Evolutionary conservation across 2,329 filamentous ascomycete genomes (phyloP), one percentile per base, ranked within the genome.

Genomic region (Fusarium clavum): DNA sequence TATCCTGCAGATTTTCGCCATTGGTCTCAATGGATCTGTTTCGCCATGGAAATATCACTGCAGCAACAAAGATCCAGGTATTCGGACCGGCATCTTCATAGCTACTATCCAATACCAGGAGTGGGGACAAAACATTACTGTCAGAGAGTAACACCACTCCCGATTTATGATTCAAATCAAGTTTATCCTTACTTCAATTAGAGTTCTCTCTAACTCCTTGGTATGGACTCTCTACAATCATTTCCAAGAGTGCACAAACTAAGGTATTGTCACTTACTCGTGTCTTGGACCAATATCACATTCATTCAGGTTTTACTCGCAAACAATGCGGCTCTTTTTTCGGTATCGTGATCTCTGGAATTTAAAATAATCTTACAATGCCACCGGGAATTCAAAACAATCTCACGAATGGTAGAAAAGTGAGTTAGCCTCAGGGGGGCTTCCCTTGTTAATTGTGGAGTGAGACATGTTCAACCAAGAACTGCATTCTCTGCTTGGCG

Each of bases 401-500:
- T 27, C 8, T 40, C n/a, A 13, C 22, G 3, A 38, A 41, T 11
- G 18, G 10, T 5, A 8, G 13, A 22, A 52, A 40, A 12, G 11
- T 12, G 13, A 14, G 10, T 24, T 41, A 41, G 24, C 6, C 13
- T 52, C 22, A 41, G 16, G 20, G 32, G 32, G 32, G 13, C 13
- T 25, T 41, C 49, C 49, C 49, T 52, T 52, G 49, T 41, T 5
- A 52, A 27, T 16, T 52, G 49, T 52, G 49, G 49, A 14, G 32
- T 52, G 49, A 41, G 32, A 52, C 49, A 52, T 11, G 18, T 40
- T n/a, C 24, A 41, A 18, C 27, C 49, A 41, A 34, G 8, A 14
- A 13, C 32, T 27, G 14, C 24, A 52, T 41, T 52, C 49, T 52
- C 34, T n/a, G 13, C 6, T 52, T 27, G 13, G 10, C 16, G 24